phyloP scores from a whole-genome alignment of 768 basidiomycete genomes.

The Podaxis sp. region DNA sequence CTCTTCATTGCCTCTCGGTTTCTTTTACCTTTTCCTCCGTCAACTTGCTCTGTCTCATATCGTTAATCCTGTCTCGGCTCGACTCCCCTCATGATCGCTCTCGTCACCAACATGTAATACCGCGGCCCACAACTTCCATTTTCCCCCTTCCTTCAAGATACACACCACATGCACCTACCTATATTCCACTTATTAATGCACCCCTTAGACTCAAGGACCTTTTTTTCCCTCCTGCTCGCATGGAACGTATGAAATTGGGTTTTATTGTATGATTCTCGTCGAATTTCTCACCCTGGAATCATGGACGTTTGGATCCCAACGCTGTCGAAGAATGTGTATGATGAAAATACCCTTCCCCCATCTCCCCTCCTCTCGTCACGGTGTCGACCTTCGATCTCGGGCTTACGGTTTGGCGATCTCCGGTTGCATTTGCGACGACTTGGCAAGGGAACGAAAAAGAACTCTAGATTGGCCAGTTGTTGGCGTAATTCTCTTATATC shows the following conservation, averaged over 20 bases:
- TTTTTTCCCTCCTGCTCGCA: slow-evolving; percentile 6
- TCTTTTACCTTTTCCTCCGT: neutral
- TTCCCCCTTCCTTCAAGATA: neutral
- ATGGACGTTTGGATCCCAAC: slow-evolving; percentile 7
- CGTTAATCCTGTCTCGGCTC: neutral
- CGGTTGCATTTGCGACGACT: neutral
- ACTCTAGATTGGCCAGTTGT: slow-evolving; percentile 7
- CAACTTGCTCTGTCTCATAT: neutral
- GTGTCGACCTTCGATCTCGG: neutral
- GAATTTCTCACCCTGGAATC: slow-evolving; percentile 8
- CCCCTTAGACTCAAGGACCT: slow-evolving; percentile 7
- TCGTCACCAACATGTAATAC: slow-evolving; percentile 10
- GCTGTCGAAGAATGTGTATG: slow-evolving; percentile 10
- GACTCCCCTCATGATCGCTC: slow-evolving; percentile 3
- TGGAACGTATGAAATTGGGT: slow-evolving; percentile 9
- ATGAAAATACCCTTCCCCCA: slow-evolving; percentile 11
- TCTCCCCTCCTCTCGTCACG: neutral
- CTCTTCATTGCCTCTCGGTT: neutral
- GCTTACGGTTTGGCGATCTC: neutral
- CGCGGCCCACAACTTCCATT: neutral
- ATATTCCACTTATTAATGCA: slow-evolving; percentile 5
- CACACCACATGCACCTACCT: slow-evolving; percentile 9
- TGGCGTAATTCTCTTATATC: slow-evolving; percentile 12
- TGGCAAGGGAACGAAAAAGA: slow-evolving; percentile 6
- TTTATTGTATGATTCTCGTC: slow-evolving; percentile 13